Evolutionary conservation across 148 eudicot species (phyloP), one percentile per base, ranked within the genome.

Genomic region (Bassia scoparia): DNA sequence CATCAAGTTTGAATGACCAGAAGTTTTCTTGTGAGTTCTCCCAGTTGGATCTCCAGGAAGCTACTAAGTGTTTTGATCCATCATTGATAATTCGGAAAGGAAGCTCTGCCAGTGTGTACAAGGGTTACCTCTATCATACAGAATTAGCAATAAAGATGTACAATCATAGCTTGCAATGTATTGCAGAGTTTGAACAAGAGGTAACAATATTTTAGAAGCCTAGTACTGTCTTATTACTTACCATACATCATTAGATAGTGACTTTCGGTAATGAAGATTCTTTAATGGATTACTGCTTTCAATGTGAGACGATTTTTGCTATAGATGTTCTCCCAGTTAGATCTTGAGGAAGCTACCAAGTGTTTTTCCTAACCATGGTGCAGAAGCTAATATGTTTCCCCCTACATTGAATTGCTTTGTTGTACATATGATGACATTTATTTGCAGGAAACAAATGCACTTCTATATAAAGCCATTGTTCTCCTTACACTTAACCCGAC

Each of bases 111-210:
- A 84, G 74, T 80, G 82, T 88, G 43, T 94, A 87, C 64, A 82
- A 69, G 81, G 93, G 89, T 35, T 35, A 77, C 62, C 79, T 94
- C 54, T 85, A 91, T 56, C 84, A 88, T 49, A 87, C 96, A 75
- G 82, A 83, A 83, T 91, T 89, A 31, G 98, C 97, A 38, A 82
- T 94, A 78, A 91, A 89, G 81, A 80, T 83, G 76, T 82, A 75
- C 26, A 77, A 84, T 61, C 81, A 82, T 71, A 87, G 87, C 77
- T 44, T 49, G 79, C 96, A 87, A 74, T 96, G 89, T 31, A 87
- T 83, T 53, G 56, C 69, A 13, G 91, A 91, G 67, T 94, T 83
- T 78, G 78, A 87, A 44, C 98, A 86, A 79, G 97, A 94, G 97
- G 98, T 94, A 74, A 20, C 37, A 54, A 17, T 48, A 23, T 16